phyloP scores from a whole-genome alignment of 768 basidiomycete species.

The Xanthoconium stramineum region DNA sequence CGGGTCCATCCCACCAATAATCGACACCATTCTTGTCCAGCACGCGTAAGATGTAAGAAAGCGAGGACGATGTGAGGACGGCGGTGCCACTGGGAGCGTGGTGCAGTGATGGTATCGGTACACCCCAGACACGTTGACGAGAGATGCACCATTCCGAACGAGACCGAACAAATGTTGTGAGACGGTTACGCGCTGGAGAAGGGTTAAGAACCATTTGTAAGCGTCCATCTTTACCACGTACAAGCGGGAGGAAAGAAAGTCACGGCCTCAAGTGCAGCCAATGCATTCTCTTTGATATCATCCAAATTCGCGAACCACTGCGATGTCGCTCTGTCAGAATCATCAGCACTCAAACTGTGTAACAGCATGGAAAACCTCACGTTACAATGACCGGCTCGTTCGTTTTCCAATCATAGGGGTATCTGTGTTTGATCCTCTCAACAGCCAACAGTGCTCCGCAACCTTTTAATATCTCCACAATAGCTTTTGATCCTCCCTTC shows the following conservation, averaged over 20 bases:
- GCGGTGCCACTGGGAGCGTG: conserved; percentile 59
- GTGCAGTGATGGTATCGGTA: conserved; percentile 89
- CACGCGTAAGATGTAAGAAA: conserved; percentile 75
- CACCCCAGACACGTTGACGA: conserved; percentile 95
- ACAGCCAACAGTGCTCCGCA: conserved; percentile 57
- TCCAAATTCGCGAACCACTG: conserved; percentile 98
- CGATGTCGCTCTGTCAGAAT: conserved; percentile 67
- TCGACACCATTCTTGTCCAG: conserved; percentile 68
- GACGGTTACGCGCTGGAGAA: conserved; percentile 72
- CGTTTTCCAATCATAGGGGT: conserved; percentile 97
- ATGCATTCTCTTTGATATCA: conserved; percentile 72
- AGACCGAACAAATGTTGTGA: conserved; percentile 79
- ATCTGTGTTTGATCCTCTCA: conserved; percentile 77
- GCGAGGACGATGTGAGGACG: conserved; percentile 58
- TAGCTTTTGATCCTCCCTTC: conserved; percentile 60
- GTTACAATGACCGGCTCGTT: conserved; percentile 88
- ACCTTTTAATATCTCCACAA: conserved; percentile 60
- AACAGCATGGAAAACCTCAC: conserved; percentile 39
- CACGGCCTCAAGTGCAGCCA: conserved; percentile 66
- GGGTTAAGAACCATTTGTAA: background rate
- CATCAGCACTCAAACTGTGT: background rate
- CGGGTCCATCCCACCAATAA: conserved; percentile 92
- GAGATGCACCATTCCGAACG: conserved; percentile 99
- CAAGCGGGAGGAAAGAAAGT: conserved; percentile 74
- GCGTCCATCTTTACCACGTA: conserved; percentile 36